phyloP scores from a whole-genome alignment of 2,329 filamentous ascomycete genomes.

The Fusarium verticillioides region DNA sequence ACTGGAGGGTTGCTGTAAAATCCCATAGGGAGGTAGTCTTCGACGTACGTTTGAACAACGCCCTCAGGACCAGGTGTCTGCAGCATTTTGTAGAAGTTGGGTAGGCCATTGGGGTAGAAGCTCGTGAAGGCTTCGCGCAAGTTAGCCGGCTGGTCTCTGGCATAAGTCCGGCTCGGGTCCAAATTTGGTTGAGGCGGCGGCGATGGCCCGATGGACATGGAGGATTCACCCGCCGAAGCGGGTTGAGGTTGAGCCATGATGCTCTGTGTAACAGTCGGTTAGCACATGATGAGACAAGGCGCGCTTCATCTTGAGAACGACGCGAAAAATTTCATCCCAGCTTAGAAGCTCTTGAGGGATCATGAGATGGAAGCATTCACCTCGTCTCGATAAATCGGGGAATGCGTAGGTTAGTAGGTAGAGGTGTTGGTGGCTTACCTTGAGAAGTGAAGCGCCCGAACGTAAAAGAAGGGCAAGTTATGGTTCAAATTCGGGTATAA shows the following conservation, averaged over 20 bases:
- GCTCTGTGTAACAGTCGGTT: slow-evolving; percentile 10
- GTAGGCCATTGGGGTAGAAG: slow-evolving; percentile 53
- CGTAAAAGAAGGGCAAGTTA: neutral
- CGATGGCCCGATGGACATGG: slow-evolving; percentile 20
- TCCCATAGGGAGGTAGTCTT: slow-evolving; percentile 50
- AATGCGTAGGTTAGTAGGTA: neutral
- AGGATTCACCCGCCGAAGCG: slow-evolving; percentile 11
- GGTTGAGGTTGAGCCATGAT: slow-evolving; percentile 29
- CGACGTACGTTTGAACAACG: slow-evolving; percentile 47
- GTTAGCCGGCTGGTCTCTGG: slow-evolving; percentile 38
- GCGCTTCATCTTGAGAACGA: neutral
- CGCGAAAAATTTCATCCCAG: neutral
- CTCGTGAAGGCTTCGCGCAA: slow-evolving; percentile 43
- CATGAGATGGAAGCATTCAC: neutral
- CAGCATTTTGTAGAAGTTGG: slow-evolving; percentile 50
- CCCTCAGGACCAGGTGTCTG: slow-evolving; percentile 38
- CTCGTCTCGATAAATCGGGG: neutral
- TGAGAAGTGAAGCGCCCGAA: neutral
- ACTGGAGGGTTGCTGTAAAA: slow-evolving; percentile 52
- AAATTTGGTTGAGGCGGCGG: slow-evolving; percentile 24
- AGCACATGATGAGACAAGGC: slow-evolving; percentile 4
- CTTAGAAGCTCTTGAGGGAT: neutral
- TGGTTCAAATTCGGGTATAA: neutral
- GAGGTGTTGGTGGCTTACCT: slow-evolving; percentile 12
- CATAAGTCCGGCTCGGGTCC: slow-evolving; percentile 37